Evolutionary conservation across 106 monocot species (phyloP), one percentile per base, ranked within the genome.

Genomic region (Acanthochlamys bracteata): DNA sequence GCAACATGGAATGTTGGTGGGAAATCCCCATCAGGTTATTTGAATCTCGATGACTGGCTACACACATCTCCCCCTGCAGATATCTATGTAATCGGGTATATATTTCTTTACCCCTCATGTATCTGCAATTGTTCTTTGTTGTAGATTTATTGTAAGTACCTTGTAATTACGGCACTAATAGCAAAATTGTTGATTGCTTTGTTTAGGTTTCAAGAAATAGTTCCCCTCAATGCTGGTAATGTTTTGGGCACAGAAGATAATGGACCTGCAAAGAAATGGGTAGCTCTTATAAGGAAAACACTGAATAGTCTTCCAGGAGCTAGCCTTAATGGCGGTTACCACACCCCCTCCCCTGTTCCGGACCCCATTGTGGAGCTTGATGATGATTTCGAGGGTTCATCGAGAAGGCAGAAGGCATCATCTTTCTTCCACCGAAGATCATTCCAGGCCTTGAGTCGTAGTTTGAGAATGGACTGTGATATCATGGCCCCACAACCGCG

Each of bases 1-100:
- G 84, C 78, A 41, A 84, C 89, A 3, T 89, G 89, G 89, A 89
- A 89, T 76, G 89, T 89, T 24, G 89, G 89, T 61, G 89, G 89
- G 24, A 89, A 74, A 66, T 81, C 89, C 16, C 89, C 89, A 19
- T 78, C 89, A 41, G 71, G 75, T 42, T 61, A 78, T 69, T 66
- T 89, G 73, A 84, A 81, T 66, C 75, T 89, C 41, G 78, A 84
- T 42, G 89, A 84, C 4, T 89, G 89, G 89, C 80, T 89, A 40
- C 89, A 89, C 42, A 69, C 89, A 33, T 84, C 84, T 20, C 84
- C 81, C 58, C 89, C 84, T 56, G 89, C 89, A 24, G 89, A 89
- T 73, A 75, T 84, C 19, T 89, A 89, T 74, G 80, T 89, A 0
- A 57, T 89, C 60, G 89, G 89, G 89, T 89, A 81, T 19, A 43